Percentiles rank a stretch among this genome's conserved stretches.
Conservation (phyloP, 805 yeast genomes). For the Yarrowia sp. region DNA sequence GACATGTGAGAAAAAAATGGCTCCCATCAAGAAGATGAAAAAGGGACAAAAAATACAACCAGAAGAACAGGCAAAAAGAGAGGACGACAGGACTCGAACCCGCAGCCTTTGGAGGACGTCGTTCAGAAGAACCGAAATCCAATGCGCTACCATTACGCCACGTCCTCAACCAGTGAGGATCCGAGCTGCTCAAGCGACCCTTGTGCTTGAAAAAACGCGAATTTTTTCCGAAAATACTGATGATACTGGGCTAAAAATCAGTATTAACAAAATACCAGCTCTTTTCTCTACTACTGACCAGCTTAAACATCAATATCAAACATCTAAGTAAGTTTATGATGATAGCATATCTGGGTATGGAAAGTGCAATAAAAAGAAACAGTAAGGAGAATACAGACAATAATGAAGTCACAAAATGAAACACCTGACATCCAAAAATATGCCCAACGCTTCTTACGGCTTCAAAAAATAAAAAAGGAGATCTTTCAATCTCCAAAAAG, state of each 20-base stretch:
- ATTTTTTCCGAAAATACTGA: too few relatives aligned
- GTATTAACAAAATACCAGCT: too few relatives aligned
- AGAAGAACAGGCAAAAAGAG: background rate
- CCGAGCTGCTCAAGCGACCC: background rate
- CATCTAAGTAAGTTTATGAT: too few relatives aligned
- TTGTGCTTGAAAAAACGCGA: too few relatives aligned
- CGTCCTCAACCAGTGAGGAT: background rate
- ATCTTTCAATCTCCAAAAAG: background rate
- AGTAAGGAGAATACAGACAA: too few relatives aligned
- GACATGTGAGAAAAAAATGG: background rate
- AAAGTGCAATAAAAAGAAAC: too few relatives aligned
- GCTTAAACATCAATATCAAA: too few relatives aligned
- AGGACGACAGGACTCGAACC: constrained; percentile 20
- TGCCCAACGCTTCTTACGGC: background rate
- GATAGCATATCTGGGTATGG: too few relatives aligned
- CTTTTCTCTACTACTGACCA: too few relatives aligned
- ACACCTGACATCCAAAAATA: background rate
- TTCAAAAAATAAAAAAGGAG: background rate
- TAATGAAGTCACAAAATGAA: too few relatives aligned
- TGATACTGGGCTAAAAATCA: too few relatives aligned
- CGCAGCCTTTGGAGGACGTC: constrained; percentile 23
- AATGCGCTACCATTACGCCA: constrained; percentile 22
- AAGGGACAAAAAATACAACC: background rate
- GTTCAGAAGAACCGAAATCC: constrained; percentile 16
- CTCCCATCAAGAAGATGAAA: background rate